These are phyloP conservation scores for Quercus glauca DNA, from an alignment of 306 rosid species.

Conservation along the genomic window DNA sequence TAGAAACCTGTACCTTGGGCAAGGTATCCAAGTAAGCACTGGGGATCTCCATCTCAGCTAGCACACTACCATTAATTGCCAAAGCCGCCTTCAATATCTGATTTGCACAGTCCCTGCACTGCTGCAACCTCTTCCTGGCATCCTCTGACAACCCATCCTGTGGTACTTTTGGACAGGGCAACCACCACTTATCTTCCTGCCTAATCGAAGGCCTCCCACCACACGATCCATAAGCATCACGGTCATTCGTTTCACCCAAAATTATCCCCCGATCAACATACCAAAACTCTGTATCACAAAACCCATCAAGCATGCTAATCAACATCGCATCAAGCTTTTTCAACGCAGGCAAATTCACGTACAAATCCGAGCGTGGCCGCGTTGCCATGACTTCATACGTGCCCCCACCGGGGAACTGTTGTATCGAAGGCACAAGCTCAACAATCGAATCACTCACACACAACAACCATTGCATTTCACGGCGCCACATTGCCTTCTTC, in stretches of 20 bases:
- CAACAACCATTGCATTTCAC: slow-evolving; percentile 91
- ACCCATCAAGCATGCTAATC: slow-evolving; percentile 80
- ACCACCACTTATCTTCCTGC: slow-evolving; percentile 99
- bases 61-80: slow-evolving; percentile 84
- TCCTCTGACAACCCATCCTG: slow-evolving; percentile 67
- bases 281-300: slow-evolving; percentile 66
- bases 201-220: slow-evolving; percentile 80
- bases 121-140: slow-evolving; percentile 83
- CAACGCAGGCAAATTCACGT: slow-evolving; percentile 80
- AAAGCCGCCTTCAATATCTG: slow-evolving; percentile 90
- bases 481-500: slow-evolving; percentile 83
- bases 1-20: slow-evolving; percentile 62
- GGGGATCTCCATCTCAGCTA: slow-evolving; percentile 92
- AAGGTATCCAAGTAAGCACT: slow-evolving; percentile 57
- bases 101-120: slow-evolving; percentile 84
- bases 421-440: slow-evolving; percentile 83
- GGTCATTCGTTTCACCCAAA: slow-evolving; percentile 58
- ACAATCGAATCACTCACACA: slow-evolving; percentile 88
- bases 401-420: slow-evolving; percentile 89
- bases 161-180: slow-evolving; percentile 87
- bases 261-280: slow-evolving; percentile 74
- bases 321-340: slow-evolving; percentile 88
- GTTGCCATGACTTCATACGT: slow-evolving; percentile 84
- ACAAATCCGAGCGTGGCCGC: slow-evolving; percentile 75
- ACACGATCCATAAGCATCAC: slow-evolving; percentile 33